Evolutionary conservation across 208 protist species (phyloP), one percentile per base, ranked within the genome.

Genomic region (Acanthamoeba lugdunensis): DNA sequence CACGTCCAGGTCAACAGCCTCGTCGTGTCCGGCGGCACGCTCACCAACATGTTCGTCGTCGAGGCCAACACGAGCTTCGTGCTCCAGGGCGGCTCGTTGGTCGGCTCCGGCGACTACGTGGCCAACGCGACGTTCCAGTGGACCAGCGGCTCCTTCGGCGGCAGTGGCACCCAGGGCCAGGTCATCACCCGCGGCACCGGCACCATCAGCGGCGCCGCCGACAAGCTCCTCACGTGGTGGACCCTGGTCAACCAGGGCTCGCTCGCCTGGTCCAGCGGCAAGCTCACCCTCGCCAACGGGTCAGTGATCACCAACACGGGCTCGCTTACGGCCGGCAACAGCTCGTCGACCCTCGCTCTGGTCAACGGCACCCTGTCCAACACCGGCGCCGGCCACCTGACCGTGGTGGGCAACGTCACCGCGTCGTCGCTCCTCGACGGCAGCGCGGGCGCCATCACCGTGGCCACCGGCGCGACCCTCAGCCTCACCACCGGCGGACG

Each of bases 191-290:
- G 50, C 25, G 50, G 50, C 77, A 58, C 77, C 14, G 77, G 41
- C 77, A 61, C 21, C 77, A 85, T 85, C 77, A 85, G 48, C 77
- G 77, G 77, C 77, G 48, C 77, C 4, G 5, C 9, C 23, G 23
- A 85, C 77, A 85, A 58, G 77, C 54, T 5, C 41, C 37, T 85
- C 48, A 85, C 77, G 9, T 85, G 77, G 77, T 85, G 77, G 77
- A 85, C 77, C 77, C 48, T 85, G 33, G n/a, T 25, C 77, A 91
- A 91, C 67, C 58, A 91, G 85, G 85, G 85, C 50, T 23, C 54
- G 13, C 58, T 91, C 37, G 9, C 30, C 33, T 91, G 85, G 85
- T 41, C 77, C 30, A 16, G 18, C 77, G 85, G 85, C 58, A 33
- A 75, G 18, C 30, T 91, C 28, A 69, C n/a, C 37, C 85, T 91